Evolutionary conservation across 2,329 filamentous ascomycete genomes (phyloP), one percentile per base, ranked within the genome.

Genomic region (Trematosphaeria pertusa): DNA sequence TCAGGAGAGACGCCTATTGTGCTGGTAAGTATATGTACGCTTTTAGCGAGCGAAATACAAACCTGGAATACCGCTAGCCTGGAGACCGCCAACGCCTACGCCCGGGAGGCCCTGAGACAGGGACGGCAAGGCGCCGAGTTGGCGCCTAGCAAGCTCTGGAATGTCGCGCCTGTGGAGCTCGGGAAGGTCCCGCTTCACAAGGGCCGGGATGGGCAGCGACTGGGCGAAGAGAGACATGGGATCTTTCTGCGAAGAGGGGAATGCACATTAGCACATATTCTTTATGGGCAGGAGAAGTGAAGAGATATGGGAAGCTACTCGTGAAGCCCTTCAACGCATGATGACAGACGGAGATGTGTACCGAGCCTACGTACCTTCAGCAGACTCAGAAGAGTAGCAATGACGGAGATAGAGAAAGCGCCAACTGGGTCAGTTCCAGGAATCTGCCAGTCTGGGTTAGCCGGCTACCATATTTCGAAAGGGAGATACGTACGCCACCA

Each of bases 131-230:
- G 37, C 3, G 17, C 28, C 18, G 12, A 50, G 44, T 21, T 50
- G 40, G 26, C 43, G 45, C 20, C 37, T 42, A 9, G 33, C 37
- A 39, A 49, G 36, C 40, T 55, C 43, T 11, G 45, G 32, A 24
- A 47, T 26, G 10, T 28, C 40, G 6, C 43, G 15, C 8, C 21
- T 33, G 17, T 19, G 32, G 19, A 52, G 37, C 10, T 46, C 37
- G 10, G 56, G 54, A 10, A 56, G 21, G 37, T 61, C 52, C 17
- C 50, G 55, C 28, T 49, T 50, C n/a, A 57, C 17, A 18, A 58
- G 48, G 18, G 41, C 20, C 4, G 36, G 32, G 33, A 56, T 44
- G 6, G 53, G 48, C 11, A 48, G 46, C 1, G 42, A 34, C 4
- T 50, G 43, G 8, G 48, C 48, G 34, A 57, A 52, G 17, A 61